These are phyloP conservation scores for Lenwebbia sp. DNA, from an alignment of 345 rosid species.

Conservation along the genomic window DNA sequence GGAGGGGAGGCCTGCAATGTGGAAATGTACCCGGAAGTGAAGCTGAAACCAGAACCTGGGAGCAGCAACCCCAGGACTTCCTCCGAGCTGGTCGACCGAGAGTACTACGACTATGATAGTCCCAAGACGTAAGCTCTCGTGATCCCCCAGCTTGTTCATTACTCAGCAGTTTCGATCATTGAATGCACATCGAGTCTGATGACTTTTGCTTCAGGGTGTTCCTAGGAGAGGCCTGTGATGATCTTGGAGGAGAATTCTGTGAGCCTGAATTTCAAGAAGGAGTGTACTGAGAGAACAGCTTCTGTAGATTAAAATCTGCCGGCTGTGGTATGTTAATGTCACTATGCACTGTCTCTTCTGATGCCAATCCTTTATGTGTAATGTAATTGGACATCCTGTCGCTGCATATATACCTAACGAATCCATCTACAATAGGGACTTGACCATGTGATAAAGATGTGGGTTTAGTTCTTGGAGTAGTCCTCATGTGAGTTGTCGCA, in stretches of 20 bases:
- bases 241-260: conserved; percentile 94
- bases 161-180: neutral
- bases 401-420: neutral
- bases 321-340: neutral
- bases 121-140: conserved; percentile 51
- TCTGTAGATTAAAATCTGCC: neutral
- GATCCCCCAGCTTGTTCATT: neutral
- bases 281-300: conserved; percentile 12
- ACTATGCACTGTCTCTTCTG: neutral
- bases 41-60: conserved; percentile 30
- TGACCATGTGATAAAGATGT: neutral
- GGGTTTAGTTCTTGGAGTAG: neutral
- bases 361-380: neutral
- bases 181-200: neutral
- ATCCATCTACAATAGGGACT: neutral
- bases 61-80: conserved; percentile 4
- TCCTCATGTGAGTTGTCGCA: neutral
- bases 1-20: conserved; percentile 59
- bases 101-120: conserved; percentile 50
- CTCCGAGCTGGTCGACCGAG: conserved; percentile 56
- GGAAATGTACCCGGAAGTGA: conserved; percentile 58
- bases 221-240: conserved; percentile 75
- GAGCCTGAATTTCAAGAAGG: conserved; percentile 42
- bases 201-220: conserved; percentile 42
- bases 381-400: neutral